These are phyloP conservation scores for Podila verticillata DNA, from an alignment of 192 early-diverging fungal species.

Conservation along the genomic window DNA sequence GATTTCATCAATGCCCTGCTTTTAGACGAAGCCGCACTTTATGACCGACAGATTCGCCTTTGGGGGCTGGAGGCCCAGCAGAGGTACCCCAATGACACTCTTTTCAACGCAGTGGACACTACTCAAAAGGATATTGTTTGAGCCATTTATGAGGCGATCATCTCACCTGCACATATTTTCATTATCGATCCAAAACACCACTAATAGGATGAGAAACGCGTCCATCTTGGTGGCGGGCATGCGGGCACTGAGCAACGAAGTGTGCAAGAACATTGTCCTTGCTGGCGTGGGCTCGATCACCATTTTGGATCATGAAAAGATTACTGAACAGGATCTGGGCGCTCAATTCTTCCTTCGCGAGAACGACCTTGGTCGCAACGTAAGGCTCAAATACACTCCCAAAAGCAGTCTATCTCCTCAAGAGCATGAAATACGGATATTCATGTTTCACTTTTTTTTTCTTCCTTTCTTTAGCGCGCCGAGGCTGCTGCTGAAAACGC, in stretches of 20 bases:
- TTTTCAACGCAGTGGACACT: too few relatives aligned
- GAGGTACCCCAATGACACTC: constrained; percentile 57
- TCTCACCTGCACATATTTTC: background rate
- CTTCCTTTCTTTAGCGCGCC: constrained; percentile 61
- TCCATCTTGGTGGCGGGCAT: constrained; percentile 80
- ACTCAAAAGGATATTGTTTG: too few relatives aligned
- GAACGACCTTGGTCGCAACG: constrained; percentile 78
- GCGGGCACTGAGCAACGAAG: constrained; percentile 81
- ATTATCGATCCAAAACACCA: constrained; percentile 9
- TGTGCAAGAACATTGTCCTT: constrained; percentile 93
- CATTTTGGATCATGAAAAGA: constrained; percentile 68
- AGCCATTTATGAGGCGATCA: background rate
- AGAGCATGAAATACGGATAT: constrained; percentile 23
- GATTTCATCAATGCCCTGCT: background rate
- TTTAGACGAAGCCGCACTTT: constrained; percentile 89
- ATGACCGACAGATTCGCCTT: constrained; percentile 97
- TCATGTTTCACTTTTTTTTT: constrained; percentile 3
- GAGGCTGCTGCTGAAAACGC: constrained; percentile 70
- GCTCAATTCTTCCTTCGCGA: constrained; percentile 77
- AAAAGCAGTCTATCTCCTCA: too few relatives aligned
- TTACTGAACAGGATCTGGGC: constrained; percentile 72
- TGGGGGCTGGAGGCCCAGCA: constrained; percentile 97
- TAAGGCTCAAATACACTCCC: too few relatives aligned
- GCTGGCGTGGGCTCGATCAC: constrained; percentile 85
- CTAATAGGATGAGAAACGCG: constrained; percentile 78